Evolutionary conservation across 306 rosid genomes (phyloP).

Genomic region (Elaeagnus macrophylla): DNA sequence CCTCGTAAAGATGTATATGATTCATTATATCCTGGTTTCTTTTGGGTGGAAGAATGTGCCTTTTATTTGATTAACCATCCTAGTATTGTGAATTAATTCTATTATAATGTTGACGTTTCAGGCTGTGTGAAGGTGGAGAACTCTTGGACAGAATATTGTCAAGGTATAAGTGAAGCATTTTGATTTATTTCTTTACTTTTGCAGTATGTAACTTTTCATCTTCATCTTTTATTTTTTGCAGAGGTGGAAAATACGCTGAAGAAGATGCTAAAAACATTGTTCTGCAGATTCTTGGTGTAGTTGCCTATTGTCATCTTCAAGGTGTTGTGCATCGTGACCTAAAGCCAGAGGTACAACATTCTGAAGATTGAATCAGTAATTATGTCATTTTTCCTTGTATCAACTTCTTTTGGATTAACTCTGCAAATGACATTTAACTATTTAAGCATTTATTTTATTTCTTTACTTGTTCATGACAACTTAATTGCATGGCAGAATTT

Average conservation of each 20-base stretch:
- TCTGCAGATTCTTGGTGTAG: constrained; percentile 75
- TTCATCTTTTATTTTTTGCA: constrained; percentile 25
- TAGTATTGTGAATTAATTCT: constrained; percentile 16
- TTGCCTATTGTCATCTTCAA: constrained; percentile 83
- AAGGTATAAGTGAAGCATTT: constrained; percentile 46
- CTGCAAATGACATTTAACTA: too few relatives aligned
- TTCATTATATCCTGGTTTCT: too few relatives aligned
- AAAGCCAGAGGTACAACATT: constrained; percentile 77
- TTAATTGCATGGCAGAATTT: constrained; percentile 57
- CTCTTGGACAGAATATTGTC: constrained; percentile 83
- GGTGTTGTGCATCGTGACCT: constrained; percentile 96
- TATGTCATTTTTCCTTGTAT: background rate
- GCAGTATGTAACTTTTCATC: background rate
- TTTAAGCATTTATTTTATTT: too few relatives aligned
- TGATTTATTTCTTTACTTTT: constrained; percentile 6
- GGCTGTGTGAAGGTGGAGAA: constrained; percentile 98
- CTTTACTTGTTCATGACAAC: too few relatives aligned
- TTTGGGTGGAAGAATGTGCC: too few relatives aligned
- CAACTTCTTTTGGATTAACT: background rate
- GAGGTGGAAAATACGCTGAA: constrained; percentile 96
- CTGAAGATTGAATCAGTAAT: constrained; percentile 11
- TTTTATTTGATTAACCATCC: background rate
- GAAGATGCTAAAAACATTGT: constrained; percentile 82
- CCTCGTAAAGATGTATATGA: too few relatives aligned
- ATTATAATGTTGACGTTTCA: constrained; percentile 23